Base-by-base conservation (phyloP, 2,329 filamentous ascomycete species). In the Hirsutella rhossiliensis region DNA sequence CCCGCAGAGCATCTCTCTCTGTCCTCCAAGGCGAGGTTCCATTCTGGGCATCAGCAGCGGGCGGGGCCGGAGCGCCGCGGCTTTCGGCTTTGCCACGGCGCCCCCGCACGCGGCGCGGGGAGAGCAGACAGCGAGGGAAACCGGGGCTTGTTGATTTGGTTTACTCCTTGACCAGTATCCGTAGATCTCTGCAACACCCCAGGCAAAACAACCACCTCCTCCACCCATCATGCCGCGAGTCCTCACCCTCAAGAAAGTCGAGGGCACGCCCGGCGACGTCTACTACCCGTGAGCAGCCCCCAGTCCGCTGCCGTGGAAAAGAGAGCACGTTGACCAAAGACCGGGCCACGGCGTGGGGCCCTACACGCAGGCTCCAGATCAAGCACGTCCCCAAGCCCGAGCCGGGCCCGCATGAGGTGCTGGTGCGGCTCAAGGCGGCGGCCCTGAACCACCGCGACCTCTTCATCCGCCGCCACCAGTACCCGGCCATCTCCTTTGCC, bases 371-470 rank as follows among this genome's bases (percentile, higher is more conserved):
- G 11, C 69, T 84, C 39, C 63, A 75, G 51, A 59, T 85, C 43
- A 78, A 77, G 49, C 67, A 78, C 30, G 64, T 82, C 15, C 73
- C 81, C 45, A 71, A 73, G 49, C 83, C 83, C 23, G 69, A 67
- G 2, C 82, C 82, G 0, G 73, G 76, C 23, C 74, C 76, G 15
- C 71, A 71, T 49, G 75, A 96, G 61, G 69, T 95, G 51, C 71
- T 94, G 7, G 69, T 97, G 49, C 79, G 78, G 56, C 70, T 97
- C 57, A 75, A 76, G 31, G 85, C 88, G 42, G 85, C 82, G 1
- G 84, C 90, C 13, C 79, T 97, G 42, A 97, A 97, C 69, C 92
- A 97, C 68, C 84, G 89, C 55, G 92, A 97, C 63, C 78, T 94
- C 53, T 97, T 96, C 68, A 84, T 94, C 64, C 85, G 90, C 44